Evolutionary conservation across 345 rosid species (phyloP).

Genomic region (Rhodamnia argentea): DNA sequence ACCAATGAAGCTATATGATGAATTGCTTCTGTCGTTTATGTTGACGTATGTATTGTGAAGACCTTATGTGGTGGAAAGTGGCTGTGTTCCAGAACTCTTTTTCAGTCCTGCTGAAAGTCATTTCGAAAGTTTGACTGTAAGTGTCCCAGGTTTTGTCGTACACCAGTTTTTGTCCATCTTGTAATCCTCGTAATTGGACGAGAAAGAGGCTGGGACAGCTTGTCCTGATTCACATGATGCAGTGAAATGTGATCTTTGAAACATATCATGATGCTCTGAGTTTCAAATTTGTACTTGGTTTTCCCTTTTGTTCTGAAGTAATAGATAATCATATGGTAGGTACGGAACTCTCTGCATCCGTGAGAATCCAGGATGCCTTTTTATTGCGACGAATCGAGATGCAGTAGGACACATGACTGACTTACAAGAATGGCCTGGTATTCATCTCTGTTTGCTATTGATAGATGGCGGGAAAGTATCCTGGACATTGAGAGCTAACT

Average conservation of each 20-base stretch:
- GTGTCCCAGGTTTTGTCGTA: not conserved
- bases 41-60: not conserved
- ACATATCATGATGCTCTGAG: not conserved
- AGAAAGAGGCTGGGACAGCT: not conserved
- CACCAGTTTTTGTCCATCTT: not conserved
- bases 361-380: conserved; percentile 91
- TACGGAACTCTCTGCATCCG: conserved; percentile 87
- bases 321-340: conserved; percentile 21
- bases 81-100: not conserved
- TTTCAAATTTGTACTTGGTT: not conserved
- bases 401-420: conserved; percentile 82
- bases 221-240: not conserved
- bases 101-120: not conserved
- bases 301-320: not conserved
- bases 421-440: conserved; percentile 96
- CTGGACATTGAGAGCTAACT: not conserved
- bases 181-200: not conserved
- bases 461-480: not conserved
- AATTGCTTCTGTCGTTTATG: not conserved
- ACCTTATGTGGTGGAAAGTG: not conserved
- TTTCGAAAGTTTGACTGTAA: not conserved
- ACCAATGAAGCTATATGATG: not conserved
- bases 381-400: conserved; percentile 85
- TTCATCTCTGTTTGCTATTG: not conserved
- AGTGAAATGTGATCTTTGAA: not conserved